Evolutionary conservation across 2,329 filamentous ascomycete species (phyloP), one percentile per base, ranked within the genome.

Genomic region (Grosmannia huntii): DNA sequence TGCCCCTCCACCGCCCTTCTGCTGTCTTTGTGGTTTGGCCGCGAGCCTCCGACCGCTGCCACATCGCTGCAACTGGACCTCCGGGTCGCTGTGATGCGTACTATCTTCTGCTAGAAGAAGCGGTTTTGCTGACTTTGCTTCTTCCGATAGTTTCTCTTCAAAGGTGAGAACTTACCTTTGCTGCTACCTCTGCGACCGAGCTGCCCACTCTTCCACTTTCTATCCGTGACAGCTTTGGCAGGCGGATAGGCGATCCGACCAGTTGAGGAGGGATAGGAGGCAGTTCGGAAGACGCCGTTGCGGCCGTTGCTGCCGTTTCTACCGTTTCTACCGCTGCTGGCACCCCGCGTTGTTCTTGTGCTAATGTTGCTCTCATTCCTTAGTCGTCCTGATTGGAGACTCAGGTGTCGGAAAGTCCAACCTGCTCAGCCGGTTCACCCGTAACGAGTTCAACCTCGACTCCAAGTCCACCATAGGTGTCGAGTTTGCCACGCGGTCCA

Each of bases 381-480:
- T 70, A 95, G 92, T 97, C 72, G 94, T 99, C 72, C 81, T 99
- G 74, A 99, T 99, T 73, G 94, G 94, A 84, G 94, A 99, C 79
- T 96, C 91, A 66, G 94, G 94, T 69, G 94, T 99, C 76, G 94
- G 94, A 80, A 99, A 99, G 82, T 99, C 94, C 80, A 99, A 99
- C 79, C 89, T 99, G 68, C 82, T 99, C 77, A 96, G 91, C 78
- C 89, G 95, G 76, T 99, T 99, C 84, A 97, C 94, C 68, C 90
- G 94, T 73, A 97, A 99, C 76, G 94, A 99, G 78, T 99, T 99
- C 87, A 97, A 97, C 78, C 83, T 97, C 65, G 94, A 99, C 77
- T 95, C 92, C 74, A 97, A 99, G 84, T 97, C 94, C 64, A 99
- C 94, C 67, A 99, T 99, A 76, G 94, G 94, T 69, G 94, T 99